Evolutionary conservation across 2,329 filamentous ascomycete species (phyloP).

Genomic region (Aaosphaeria arxii): DNA sequence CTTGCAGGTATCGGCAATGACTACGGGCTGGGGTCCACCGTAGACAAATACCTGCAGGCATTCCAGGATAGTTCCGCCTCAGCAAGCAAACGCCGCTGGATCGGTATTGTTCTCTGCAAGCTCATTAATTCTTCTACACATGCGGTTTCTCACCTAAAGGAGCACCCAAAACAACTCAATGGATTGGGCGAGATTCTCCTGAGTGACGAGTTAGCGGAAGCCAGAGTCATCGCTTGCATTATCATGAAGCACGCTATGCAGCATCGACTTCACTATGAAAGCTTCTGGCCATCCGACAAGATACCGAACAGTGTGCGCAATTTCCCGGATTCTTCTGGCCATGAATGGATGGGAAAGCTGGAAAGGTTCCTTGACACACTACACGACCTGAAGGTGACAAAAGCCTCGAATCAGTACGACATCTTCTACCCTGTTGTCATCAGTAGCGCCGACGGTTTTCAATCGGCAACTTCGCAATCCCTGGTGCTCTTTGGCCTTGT

Average conservation of each 20-base stretch:
- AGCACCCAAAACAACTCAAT: constrained; percentile 7
- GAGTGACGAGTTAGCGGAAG: constrained; percentile 22
- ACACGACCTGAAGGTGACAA: constrained; percentile 11
- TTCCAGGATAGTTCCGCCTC: constrained; percentile 14
- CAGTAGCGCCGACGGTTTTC: constrained; percentile 16
- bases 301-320: constrained; percentile 14
- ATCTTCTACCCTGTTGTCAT: constrained; percentile 22
- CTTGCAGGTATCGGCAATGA: neutral
- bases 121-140: constrained; percentile 18
- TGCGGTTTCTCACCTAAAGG: constrained; percentile 14
- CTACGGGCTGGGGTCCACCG: constrained; percentile 8
- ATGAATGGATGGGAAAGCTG: constrained; percentile 25
- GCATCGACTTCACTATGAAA: constrained; percentile 7
- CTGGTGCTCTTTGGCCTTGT: constrained; percentile 11
- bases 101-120: constrained; percentile 25
- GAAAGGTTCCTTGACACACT: constrained; percentile 25
- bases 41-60: constrained; percentile 21
- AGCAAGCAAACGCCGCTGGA: constrained; percentile 19
- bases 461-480: constrained; percentile 13
- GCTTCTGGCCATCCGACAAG: constrained; percentile 26
- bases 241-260: constrained; percentile 22
- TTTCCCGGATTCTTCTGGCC: constrained; percentile 17
- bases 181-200: constrained; percentile 22
- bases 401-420: constrained; percentile 7
- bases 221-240: constrained; percentile 27